Evolutionary conservation across 192 early-diverging fungal species (phyloP).

Genomic region (Jimgerdemannia flammicorona): DNA sequence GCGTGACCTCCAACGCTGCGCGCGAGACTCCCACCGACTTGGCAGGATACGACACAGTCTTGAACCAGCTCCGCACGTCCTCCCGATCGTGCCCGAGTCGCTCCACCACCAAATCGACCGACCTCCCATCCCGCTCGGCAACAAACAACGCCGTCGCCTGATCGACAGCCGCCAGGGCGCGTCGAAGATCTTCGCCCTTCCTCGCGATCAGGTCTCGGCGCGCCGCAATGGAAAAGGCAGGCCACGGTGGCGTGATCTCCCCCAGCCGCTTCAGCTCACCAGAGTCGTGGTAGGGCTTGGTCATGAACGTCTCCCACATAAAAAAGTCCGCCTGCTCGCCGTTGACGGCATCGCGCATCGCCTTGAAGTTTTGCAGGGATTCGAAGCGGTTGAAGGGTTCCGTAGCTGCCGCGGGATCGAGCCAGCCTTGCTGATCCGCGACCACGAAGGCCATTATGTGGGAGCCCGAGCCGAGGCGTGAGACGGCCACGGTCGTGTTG

Average conservation of each 20-base stretch:
- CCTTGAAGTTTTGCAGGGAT: constrained; percentile 69
- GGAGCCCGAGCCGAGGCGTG: constrained; percentile 74
- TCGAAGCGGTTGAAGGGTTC: constrained; percentile 42
- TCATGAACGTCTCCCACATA: constrained; percentile 92
- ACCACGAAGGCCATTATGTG: constrained; percentile 70
- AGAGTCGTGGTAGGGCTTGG: constrained; percentile 76
- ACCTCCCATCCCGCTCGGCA: constrained; percentile 36
- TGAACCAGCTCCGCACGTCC: constrained; percentile 67
- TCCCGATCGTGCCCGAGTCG: constrained; percentile 47
- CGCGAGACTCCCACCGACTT: constrained; percentile 37
- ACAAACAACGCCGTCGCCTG: constrained; percentile 39
- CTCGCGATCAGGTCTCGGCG: constrained; percentile 32
- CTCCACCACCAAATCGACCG: constrained; percentile 41
- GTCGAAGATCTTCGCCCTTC: constrained; percentile 14
- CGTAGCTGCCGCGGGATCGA: constrained; percentile 13
- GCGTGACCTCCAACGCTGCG: constrained; percentile 41
- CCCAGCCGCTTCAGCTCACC: constrained; percentile 67
- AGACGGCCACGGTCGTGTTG: constrained; percentile 50
- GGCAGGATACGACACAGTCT: constrained; percentile 49
- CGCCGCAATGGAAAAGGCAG: constrained; percentile 81
- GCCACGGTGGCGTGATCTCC: constrained; percentile 85
- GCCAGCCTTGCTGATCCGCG: constrained; percentile 64
- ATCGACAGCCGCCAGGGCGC: constrained; percentile 39
- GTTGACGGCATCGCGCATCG: constrained; percentile 66
- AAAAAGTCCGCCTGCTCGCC: constrained; percentile 68